Percentiles rank a stretch among this genome's conserved stretches.
phyloP scores from a whole-genome alignment of 371 early-diverging fungal species.

The Syncephalastrum contaminatum region DNA sequence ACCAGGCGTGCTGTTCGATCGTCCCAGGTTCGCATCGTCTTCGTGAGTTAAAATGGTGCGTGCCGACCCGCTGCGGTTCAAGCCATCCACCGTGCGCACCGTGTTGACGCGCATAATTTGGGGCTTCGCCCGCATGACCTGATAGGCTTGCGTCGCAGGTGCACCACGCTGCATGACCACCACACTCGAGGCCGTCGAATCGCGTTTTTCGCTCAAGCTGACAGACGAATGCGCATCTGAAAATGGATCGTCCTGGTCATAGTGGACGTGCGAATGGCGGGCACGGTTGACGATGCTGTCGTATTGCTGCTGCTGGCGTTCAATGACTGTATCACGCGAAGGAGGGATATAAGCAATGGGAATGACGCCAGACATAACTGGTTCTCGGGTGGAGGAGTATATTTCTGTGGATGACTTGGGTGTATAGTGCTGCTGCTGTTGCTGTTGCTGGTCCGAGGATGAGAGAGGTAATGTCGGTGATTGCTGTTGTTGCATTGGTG shows the following conservation, averaged over 20 bases:
- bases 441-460: too few species aligned
- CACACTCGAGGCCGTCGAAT: conserved; percentile 21
- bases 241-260: conserved; percentile 11
- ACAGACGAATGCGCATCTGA: conserved; percentile 7
- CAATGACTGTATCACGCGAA: conserved; percentile 14
- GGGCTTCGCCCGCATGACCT: conserved; percentile 42
- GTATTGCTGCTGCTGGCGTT: conserved; percentile 13
- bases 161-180: conserved; percentile 23
- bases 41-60: conserved; percentile 23
- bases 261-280: background rate
- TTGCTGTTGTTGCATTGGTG: conserved; percentile 8
- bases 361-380: conserved; percentile 44
- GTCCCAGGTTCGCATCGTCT: conserved; percentile 4
- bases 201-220: background rate
- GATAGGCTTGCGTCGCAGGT: conserved; percentile 34
- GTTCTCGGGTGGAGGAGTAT: conserved; percentile 8
- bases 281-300: conserved; percentile 7
- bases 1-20: conserved; percentile 15
- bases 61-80: conserved; percentile 33
- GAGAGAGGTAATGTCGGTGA: background rate
- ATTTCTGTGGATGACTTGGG: background rate
- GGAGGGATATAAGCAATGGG: conserved; percentile 51
- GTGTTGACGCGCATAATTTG: conserved; percentile 50
- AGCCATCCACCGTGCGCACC: conserved; percentile 21
- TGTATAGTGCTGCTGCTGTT: conserved; percentile 1